Conservation (phyloP, 202 grass and related monocot genomes). For the Setaria italica region DNA sequence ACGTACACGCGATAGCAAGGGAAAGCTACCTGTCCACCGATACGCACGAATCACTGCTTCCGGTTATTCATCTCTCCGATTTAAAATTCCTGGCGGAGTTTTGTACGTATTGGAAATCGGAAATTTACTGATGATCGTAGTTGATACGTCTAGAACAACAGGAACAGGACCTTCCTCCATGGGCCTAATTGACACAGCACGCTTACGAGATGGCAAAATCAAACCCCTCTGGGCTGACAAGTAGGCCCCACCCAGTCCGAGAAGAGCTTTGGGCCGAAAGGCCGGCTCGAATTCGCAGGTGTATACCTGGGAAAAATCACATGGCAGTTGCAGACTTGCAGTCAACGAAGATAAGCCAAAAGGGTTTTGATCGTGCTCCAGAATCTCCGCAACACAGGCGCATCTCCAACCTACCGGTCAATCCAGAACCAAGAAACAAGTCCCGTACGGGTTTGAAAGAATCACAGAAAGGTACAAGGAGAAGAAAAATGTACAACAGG, state of each 20-base stretch:
- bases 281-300: not conserved
- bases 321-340: not conserved
- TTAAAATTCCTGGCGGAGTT: not conserved
- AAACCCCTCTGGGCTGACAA: not conserved
- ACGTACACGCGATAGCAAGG: not conserved
- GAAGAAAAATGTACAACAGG: not conserved
- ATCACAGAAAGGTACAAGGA: not conserved
- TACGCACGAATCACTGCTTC: not conserved
- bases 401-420: not conserved
- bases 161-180: no score
- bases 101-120: not conserved
- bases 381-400: not conserved
- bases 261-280: not conserved
- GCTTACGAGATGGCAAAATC: not conserved
- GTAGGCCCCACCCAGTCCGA: not conserved
- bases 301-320: not conserved
- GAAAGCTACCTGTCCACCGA: not conserved
- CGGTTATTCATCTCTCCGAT: not conserved
- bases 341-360: not conserved
- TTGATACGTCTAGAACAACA: not conserved
- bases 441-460: not conserved
- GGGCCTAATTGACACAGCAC: no score
- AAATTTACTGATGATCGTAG: not conserved
- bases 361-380: not conserved
- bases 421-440: not conserved